Conservation (phyloP, 78 protist species). For the Dictyostelium purpureum region DNA sequence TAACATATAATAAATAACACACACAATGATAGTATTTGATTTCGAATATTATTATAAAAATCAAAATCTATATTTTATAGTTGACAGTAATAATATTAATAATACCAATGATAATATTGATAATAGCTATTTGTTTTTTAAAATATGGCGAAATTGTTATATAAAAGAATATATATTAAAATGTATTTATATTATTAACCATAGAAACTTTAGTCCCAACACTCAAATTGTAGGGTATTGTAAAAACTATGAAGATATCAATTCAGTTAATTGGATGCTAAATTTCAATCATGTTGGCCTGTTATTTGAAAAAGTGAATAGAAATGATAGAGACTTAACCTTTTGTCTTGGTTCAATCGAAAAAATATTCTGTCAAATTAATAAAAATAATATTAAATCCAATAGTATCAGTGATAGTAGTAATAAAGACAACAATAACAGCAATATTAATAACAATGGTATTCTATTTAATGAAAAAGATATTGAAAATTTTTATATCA, state of each 20-base stretch:
- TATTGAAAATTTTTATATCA: neutral
- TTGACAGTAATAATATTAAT: too few species aligned
- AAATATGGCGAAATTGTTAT: too few species aligned
- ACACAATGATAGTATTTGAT: too few species aligned
- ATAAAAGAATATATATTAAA: neutral
- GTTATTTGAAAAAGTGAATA: neutral
- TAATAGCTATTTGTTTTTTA: too few species aligned
- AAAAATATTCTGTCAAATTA: neutral
- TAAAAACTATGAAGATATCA: neutral
- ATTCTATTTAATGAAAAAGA: neutral
- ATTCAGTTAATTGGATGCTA: neutral
- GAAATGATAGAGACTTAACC: neutral
- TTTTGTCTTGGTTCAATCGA: neutral
- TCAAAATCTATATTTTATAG: too few species aligned
- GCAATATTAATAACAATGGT: too few species aligned
- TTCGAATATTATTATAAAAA: too few species aligned
- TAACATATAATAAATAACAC: too few species aligned
- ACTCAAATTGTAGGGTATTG: neutral
- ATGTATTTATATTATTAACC: neutral
- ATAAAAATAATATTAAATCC: too few species aligned
- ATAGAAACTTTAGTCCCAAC: neutral
- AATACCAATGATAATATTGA: too few species aligned
- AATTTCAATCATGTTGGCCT: neutral
- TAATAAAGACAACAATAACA: neutral
- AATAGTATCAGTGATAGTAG: neutral